Evolutionary conservation across 2,329 filamentous ascomycete genomes (phyloP).

Genomic region (Aspergillus costaricaensis): DNA sequence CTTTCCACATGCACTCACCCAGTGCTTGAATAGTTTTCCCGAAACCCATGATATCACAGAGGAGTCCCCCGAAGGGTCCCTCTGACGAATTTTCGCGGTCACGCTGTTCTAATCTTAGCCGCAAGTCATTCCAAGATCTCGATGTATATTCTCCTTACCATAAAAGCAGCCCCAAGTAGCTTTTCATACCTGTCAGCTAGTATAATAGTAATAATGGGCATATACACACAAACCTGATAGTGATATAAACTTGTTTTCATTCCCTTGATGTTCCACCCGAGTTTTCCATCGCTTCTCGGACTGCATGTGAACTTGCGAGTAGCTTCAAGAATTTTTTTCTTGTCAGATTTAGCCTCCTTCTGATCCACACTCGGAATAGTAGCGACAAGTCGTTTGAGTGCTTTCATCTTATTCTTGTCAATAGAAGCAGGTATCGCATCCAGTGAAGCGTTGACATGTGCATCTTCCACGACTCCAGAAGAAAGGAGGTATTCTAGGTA

Average conservation of each 20-base stretch:
- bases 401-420: constrained; percentile 28
- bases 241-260: constrained; percentile 38
- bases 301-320: constrained; percentile 30
- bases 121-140: background rate
- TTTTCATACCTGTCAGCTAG: constrained; percentile 17
- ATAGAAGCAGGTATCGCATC: constrained; percentile 28
- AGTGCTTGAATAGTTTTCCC: constrained; percentile 44
- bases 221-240: constrained; percentile 33
- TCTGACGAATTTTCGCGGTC: constrained; percentile 30
- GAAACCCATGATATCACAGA: constrained; percentile 46
- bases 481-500: constrained; percentile 24
- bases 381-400: constrained; percentile 35
- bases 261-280: constrained; percentile 35
- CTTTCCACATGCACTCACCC: constrained; percentile 18
- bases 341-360: constrained; percentile 28
- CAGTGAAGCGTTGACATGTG: constrained; percentile 28
- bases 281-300: constrained; percentile 31
- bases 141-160: constrained; percentile 26
- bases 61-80: constrained; percentile 37
- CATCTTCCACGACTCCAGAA: constrained; percentile 28
- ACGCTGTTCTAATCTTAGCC: constrained; percentile 28
- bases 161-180: constrained; percentile 36
- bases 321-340: constrained; percentile 26
- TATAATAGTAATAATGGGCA: background rate
- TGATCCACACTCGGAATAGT: constrained; percentile 32